Percentiles rank a stretch among this genome's conserved stretches.
Evolutionary conservation across 2,329 filamentous ascomycete species (phyloP).

Genomic region (Eutypella sp.): DNA sequence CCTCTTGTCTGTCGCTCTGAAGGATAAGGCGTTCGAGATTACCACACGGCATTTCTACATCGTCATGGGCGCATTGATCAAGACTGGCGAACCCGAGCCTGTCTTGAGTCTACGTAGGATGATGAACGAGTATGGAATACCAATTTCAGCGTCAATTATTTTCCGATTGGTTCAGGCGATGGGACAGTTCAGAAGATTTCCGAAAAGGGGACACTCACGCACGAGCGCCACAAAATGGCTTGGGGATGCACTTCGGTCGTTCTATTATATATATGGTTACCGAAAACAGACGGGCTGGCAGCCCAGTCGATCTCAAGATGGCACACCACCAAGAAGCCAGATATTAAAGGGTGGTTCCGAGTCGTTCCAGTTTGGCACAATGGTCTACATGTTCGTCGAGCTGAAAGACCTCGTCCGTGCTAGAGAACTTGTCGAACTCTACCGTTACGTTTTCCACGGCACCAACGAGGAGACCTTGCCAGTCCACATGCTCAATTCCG

Average conservation of each 20-base stretch:
- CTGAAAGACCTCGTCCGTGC: constrained; percentile 49
- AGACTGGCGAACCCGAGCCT: constrained; percentile 37
- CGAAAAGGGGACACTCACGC: constrained; percentile 11
- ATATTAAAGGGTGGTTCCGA: constrained; percentile 16
- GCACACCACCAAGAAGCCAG: constrained; percentile 1
- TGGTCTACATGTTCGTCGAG: constrained; percentile 36
- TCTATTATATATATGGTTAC: constrained; percentile 26
- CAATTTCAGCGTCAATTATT: constrained; percentile 37
- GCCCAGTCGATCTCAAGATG: background rate
- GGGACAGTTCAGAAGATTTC: constrained; percentile 28
- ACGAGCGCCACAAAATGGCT: constrained; percentile 21
- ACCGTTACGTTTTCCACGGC: constrained; percentile 36
- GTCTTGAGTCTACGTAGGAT: constrained; percentile 37
- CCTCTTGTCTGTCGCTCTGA: constrained; percentile 40
- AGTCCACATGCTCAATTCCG: constrained; percentile 51
- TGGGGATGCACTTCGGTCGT: constrained; percentile 29
- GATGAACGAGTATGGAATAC: constrained; percentile 38
- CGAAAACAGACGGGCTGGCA: constrained; percentile 3
- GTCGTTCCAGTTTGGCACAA: constrained; percentile 33
- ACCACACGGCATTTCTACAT: constrained; percentile 45
- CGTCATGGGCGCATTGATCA: constrained; percentile 48
- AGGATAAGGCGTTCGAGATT: constrained; percentile 41
- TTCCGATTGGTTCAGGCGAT: constrained; percentile 40
- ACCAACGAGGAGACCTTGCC: constrained; percentile 38
- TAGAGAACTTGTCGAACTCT: constrained; percentile 52